These are phyloP conservation scores for Melampsora larici-populina DNA, from an alignment of 1,284 basidiomycete genomes.

Conservation along the genomic window DNA sequence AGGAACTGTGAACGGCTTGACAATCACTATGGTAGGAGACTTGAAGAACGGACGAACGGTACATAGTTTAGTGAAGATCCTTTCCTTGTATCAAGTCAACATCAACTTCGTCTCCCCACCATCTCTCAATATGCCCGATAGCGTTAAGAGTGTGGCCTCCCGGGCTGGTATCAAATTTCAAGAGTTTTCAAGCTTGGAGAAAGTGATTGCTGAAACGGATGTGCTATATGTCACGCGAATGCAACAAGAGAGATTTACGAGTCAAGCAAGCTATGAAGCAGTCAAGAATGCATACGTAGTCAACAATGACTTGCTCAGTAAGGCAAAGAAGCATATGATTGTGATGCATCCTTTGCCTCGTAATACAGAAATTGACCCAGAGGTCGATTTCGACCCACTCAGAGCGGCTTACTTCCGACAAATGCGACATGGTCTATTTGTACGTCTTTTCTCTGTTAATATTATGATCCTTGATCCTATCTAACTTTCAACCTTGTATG, in stretches of 20 bases:
- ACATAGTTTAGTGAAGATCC: constrained; percentile 87
- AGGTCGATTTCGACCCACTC: constrained; percentile 93
- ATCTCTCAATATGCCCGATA: constrained; percentile 85
- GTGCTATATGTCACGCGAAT: constrained; percentile 95
- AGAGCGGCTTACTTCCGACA: constrained; percentile 97
- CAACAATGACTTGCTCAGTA: constrained; percentile 84
- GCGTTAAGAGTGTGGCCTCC: constrained; percentile 74
- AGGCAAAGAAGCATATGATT: constrained; percentile 93
- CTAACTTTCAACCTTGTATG: neutral
- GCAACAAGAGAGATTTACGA: constrained; percentile 89
- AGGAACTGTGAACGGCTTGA: constrained; percentile 94
- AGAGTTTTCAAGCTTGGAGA: constrained; percentile 80
- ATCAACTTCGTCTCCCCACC: constrained; percentile 94
- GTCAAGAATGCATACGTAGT: constrained; percentile 92
- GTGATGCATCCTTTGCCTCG: constrained; percentile 97
- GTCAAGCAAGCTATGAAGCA: constrained; percentile 75
- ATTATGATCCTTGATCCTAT: neutral
- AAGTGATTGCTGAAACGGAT: constrained; percentile 87
- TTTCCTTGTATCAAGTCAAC: constrained; percentile 77
- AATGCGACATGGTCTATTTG: constrained; percentile 96
- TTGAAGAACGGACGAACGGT: constrained; percentile 98
- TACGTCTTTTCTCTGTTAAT: constrained; percentile 56
- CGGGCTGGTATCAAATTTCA: constrained; percentile 75
- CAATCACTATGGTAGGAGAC: constrained; percentile 86
- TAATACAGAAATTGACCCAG: constrained; percentile 94